Evolutionary conservation across 768 basidiomycete species (phyloP).

Genomic region (Rhizopogon vesiculosus): DNA sequence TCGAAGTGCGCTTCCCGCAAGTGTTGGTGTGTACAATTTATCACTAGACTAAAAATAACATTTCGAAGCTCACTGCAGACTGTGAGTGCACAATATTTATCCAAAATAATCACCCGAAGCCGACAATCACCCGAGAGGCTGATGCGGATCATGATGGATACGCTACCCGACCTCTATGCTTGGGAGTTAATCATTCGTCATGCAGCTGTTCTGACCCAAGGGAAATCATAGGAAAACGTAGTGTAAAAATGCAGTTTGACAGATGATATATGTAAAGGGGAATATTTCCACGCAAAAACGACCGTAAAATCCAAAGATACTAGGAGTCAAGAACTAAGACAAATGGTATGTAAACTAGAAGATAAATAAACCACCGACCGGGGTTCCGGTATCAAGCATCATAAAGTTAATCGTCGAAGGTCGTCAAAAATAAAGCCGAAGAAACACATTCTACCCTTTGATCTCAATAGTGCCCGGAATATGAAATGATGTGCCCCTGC

Average conservation of each 20-base stretch:
- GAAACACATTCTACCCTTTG: not conserved
- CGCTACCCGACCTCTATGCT: no score
- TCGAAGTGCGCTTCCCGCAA: no score
- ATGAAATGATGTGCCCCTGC: conserved; percentile 8
- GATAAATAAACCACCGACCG: conserved; percentile 5
- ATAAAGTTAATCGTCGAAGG: conserved; percentile 2
- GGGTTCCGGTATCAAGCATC: not conserved
- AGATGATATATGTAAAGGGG: not conserved
- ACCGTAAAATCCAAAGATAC: not conserved
- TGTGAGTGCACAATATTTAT: no score
- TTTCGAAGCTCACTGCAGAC: no score
- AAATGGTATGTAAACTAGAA: conserved; percentile 11
- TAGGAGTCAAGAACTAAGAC: conserved; percentile 2
- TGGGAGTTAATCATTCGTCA: no score
- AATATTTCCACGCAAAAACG: not conserved
- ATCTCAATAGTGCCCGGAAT: conserved; percentile 11
- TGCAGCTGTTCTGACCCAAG: not conserved
- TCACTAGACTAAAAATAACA: no score
- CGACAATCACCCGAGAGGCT: no score
- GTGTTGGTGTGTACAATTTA: no score
- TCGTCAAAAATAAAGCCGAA: not conserved
- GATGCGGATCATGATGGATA: no score
- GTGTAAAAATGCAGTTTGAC: not conserved
- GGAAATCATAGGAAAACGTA: not conserved
- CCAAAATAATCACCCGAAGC: no score